phyloP scores from a whole-genome alignment of 495 filamentous ascomycete species.

The Neurospora tetrasperma region DNA sequence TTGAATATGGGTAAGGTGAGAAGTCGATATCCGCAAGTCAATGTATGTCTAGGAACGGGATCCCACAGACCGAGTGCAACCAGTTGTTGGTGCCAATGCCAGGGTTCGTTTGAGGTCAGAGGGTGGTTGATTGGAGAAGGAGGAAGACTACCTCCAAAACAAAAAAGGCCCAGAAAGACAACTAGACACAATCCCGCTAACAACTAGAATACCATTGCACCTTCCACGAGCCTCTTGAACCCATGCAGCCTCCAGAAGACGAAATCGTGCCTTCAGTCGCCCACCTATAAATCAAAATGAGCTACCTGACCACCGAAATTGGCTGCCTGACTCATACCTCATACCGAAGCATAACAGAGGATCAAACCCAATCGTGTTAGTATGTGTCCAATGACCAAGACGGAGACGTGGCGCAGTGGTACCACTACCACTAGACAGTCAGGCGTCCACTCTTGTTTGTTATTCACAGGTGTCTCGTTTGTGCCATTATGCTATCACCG shows the following conservation, averaged over 20 bases:
- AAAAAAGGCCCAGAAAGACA: too few species aligned
- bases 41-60: background rate
- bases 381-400: background rate
- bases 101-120: too few species aligned
- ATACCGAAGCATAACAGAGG: background rate
- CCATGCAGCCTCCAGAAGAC: background rate
- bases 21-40: background rate
- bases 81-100: too few species aligned
- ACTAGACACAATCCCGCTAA: too few species aligned
- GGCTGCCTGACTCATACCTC: too few species aligned
- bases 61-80: background rate
- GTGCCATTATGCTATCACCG: background rate
- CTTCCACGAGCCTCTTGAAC: background rate
- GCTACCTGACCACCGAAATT: too few species aligned
- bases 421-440: background rate
- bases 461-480: background rate
- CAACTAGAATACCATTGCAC: too few species aligned
- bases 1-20: background rate
- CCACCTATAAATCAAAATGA: background rate
- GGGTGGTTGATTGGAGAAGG: too few species aligned
- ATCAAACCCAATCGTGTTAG: background rate
- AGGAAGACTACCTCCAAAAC: too few species aligned
- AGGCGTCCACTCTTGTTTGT: background rate
- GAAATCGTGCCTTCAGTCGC: background rate
- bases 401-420: background rate